Conservation (phyloP, 2,329 filamentous ascomycete genomes). For the Penicillium palitans region DNA sequence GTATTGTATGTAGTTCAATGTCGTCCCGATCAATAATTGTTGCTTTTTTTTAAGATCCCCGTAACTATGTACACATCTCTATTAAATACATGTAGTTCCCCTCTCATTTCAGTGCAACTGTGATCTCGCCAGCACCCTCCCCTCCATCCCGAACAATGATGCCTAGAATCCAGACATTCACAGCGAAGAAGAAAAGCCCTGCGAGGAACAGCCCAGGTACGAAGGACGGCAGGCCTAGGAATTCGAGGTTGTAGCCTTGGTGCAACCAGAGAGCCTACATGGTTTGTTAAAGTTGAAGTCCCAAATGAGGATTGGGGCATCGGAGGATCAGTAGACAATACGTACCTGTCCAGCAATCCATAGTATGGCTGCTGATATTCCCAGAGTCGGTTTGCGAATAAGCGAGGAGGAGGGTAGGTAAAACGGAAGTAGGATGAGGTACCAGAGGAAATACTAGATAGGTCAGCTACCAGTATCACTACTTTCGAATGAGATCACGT, state of each 20-base stretch:
- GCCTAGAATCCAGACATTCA: constrained; percentile 85
- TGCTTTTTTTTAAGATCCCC: neutral
- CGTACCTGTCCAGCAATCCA: constrained; percentile 73
- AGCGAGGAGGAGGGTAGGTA: constrained; percentile 82
- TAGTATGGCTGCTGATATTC: constrained; percentile 63
- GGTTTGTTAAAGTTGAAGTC: neutral
- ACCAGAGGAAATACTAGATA: constrained; percentile 95
- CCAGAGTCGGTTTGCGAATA: constrained; percentile 59
- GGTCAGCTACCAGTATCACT: neutral
- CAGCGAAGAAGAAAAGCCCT: constrained; percentile 74
- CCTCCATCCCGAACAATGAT: constrained; percentile 70
- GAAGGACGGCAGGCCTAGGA: constrained; percentile 79
- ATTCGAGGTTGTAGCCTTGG: constrained; percentile 74
- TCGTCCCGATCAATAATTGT: neutral
- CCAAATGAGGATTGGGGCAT: neutral
- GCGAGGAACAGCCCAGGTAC: constrained; percentile 78
- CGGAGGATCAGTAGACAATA: constrained; percentile 1
- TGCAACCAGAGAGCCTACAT: constrained; percentile 67
- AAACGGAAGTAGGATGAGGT: constrained; percentile 87
- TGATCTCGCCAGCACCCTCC: neutral
- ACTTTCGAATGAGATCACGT: constrained; percentile 33
- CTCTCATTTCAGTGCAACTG: constrained; percentile 32
- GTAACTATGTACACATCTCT: neutral
- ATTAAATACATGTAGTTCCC: neutral
- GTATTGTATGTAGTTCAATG: neutral